These are phyloP conservation scores for Cryptosporidium parvum DNA, from an alignment of 169 alveolate genomes.

Conservation along the genomic window DNA sequence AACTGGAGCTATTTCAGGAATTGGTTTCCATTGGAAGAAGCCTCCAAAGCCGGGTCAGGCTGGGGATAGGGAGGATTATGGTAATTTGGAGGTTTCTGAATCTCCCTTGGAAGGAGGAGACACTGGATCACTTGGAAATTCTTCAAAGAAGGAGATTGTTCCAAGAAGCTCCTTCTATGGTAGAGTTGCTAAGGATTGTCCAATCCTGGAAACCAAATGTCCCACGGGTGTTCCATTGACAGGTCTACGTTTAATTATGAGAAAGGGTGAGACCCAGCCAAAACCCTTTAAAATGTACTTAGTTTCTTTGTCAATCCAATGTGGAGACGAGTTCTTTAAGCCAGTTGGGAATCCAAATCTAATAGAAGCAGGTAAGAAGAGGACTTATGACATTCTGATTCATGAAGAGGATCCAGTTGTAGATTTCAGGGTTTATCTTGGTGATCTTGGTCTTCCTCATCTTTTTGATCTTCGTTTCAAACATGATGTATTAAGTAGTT, in stretches of 20 bases:
- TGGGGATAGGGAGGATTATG: slow-evolving; percentile 72
- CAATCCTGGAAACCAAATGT: slow-evolving; percentile 58
- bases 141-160: slow-evolving; percentile 29
- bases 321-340: slow-evolving; percentile 73
- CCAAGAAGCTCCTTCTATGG: slow-evolving; percentile 72
- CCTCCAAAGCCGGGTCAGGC: slow-evolving; percentile 44
- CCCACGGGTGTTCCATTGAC: slow-evolving; percentile 72
- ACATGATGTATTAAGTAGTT: slow-evolving; percentile 57
- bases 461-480: slow-evolving; percentile 37
- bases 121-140: background rate
- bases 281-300: slow-evolving; percentile 52
- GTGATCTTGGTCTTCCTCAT: slow-evolving; percentile 68
- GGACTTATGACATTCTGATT: slow-evolving; percentile 61
- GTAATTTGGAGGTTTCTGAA: slow-evolving; percentile 33
- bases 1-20: slow-evolving; percentile 68
- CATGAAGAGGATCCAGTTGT: slow-evolving; percentile 75
- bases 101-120: slow-evolving; percentile 12
- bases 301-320: slow-evolving; percentile 46
- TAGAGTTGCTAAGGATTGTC: slow-evolving; percentile 58
- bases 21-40: slow-evolving; percentile 68
- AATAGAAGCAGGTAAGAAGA: slow-evolving; percentile 22
- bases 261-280: slow-evolving; percentile 61
- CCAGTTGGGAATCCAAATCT: slow-evolving; percentile 58
- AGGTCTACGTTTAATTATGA: slow-evolving; percentile 48
- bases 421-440: slow-evolving; percentile 48